Conservation (phyloP, 2,329 filamentous ascomycete genomes). For the Cadophora malorum region DNA sequence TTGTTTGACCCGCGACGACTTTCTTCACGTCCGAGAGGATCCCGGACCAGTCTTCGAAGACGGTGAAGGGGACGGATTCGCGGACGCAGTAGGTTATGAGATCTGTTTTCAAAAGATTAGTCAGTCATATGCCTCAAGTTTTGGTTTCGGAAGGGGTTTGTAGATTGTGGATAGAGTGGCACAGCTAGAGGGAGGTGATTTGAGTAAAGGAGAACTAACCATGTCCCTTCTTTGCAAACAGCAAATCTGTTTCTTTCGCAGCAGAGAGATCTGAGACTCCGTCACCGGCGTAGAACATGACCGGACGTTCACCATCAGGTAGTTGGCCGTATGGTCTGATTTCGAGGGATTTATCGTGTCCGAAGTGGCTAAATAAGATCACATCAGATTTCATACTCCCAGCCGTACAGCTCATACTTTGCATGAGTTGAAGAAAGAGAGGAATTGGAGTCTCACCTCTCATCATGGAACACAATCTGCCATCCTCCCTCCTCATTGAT, state of each 20-base stretch:
- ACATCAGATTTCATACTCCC: neutral
- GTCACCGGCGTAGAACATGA: slow-evolving; percentile 93
- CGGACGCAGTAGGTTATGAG: slow-evolving; percentile 86
- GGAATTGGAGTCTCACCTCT: slow-evolving; percentile 66
- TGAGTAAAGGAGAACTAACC: slow-evolving; percentile 56
- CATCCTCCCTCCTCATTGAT: slow-evolving; percentile 85
- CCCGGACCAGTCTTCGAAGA: slow-evolving; percentile 83
- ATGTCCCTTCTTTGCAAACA: slow-evolving; percentile 92
- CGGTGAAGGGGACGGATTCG: slow-evolving; percentile 84
- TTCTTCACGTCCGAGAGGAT: slow-evolving; percentile 79
- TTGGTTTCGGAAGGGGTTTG: no score
- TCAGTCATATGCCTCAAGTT: no score
- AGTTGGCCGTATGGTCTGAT: slow-evolving; percentile 85
- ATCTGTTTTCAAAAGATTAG: slow-evolving; percentile 57
- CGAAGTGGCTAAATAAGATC: slow-evolving; percentile 61
- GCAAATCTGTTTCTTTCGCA: slow-evolving; percentile 87
- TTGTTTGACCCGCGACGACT: slow-evolving; percentile 75
- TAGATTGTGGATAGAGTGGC: neutral
- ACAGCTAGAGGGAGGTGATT: no score
- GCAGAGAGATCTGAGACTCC: slow-evolving; percentile 93
- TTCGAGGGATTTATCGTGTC: slow-evolving; percentile 96
- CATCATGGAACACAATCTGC: slow-evolving; percentile 88
- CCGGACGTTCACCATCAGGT: slow-evolving; percentile 71
- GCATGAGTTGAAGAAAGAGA: neutral
- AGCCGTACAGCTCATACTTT: neutral